Evolutionary conservation across 2,329 filamentous ascomycete genomes (phyloP).

Genomic region (Diaporthe caulivora): DNA sequence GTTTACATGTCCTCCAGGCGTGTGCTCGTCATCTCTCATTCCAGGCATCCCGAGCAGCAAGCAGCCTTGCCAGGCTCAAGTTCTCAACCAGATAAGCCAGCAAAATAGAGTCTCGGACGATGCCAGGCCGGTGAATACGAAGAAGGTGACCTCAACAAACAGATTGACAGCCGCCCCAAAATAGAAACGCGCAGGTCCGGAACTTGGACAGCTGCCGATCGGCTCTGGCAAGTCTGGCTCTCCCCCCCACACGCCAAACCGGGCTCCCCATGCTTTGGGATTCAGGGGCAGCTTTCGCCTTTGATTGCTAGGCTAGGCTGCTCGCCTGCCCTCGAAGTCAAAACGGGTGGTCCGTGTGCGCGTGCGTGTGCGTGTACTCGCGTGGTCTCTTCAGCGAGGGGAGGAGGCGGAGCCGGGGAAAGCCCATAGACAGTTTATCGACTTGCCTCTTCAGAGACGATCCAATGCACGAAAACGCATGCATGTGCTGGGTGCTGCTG

Average conservation of each 20-base stretch:
- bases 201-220: conserved; percentile 22
- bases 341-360: conserved; percentile 10
- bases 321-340: conserved; percentile 16
- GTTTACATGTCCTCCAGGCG: not conserved
- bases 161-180: conserved; percentile 13
- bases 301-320: conserved; percentile 21
- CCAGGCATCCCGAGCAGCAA: conserved; percentile 12
- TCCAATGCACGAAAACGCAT: not conserved
- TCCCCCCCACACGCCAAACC: conserved; percentile 5
- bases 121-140: conserved; percentile 10
- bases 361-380: not conserved
- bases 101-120: not conserved
- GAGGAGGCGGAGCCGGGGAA: not conserved
- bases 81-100: not conserved
- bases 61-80: not conserved
- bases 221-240: not conserved
- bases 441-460: not conserved
- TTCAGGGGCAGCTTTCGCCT: conserved; percentile 27
- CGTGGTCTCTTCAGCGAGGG: not conserved
- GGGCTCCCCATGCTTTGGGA: conserved; percentile 15
- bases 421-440: not conserved
- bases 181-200: conserved; percentile 10
- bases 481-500: not conserved
- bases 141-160: conserved; percentile 22
- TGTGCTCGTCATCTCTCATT: conserved; percentile 22